phyloP scores from a whole-genome alignment of 2,329 filamentous ascomycete genomes.

The Bipolaris bicolor region DNA sequence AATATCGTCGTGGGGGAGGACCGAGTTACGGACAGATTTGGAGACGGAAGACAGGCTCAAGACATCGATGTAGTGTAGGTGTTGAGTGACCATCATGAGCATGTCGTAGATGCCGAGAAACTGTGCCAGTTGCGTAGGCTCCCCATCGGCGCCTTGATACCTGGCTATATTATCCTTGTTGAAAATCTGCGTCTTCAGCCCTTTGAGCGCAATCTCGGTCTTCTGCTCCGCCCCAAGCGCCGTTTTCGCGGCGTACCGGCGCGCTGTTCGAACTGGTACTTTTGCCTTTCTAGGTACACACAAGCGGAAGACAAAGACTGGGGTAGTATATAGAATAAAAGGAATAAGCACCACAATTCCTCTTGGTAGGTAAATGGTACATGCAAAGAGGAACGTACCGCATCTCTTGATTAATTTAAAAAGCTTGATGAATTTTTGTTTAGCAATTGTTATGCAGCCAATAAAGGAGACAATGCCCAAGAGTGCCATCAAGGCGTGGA shows the following conservation, averaged over 20 bases:
- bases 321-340: constrained; percentile 11
- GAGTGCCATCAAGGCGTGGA: constrained; percentile 22
- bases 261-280: constrained; percentile 21
- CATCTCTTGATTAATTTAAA: background rate
- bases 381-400: background rate
- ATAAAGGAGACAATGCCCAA: constrained; percentile 18
- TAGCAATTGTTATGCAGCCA: background rate
- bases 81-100: constrained; percentile 29
- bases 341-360: constrained; percentile 1
- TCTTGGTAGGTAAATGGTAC: constrained; percentile 4
- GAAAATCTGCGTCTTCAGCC: constrained; percentile 9
- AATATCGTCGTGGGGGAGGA: constrained; percentile 30
- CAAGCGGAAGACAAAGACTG: constrained; percentile 24
- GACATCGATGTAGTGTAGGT: constrained; percentile 39
- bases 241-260: constrained; percentile 26
- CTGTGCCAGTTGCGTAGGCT: constrained; percentile 23
- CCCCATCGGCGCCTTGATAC: constrained; percentile 8
- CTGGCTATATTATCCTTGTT: background rate
- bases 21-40: constrained; percentile 29
- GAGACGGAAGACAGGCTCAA: constrained; percentile 33
- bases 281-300: constrained; percentile 24
- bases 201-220: constrained; percentile 16
- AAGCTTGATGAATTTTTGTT: constrained; percentile 3
- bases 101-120: constrained; percentile 43
- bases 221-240: constrained; percentile 19